A percentile compares a stretch with the other conserved stretches of the same genome.
phyloP scores from a whole-genome alignment of 1,284 basidiomycete species.

The Lignosus rhinocerotis region DNA sequence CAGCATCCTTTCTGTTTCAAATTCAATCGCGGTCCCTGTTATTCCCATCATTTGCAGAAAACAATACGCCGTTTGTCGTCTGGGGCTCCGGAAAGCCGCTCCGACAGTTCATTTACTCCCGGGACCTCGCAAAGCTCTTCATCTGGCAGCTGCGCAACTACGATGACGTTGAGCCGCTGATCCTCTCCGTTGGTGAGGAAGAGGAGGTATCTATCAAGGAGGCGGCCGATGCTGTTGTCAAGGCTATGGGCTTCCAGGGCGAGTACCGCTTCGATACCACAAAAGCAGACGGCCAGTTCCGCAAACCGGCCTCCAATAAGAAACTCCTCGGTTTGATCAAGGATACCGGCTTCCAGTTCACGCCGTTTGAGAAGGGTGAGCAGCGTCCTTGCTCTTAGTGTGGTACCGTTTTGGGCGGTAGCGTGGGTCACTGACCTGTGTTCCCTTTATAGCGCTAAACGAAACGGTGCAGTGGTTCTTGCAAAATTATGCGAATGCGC shows the following conservation, averaged over 20 bases:
- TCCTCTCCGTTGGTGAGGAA: slow-evolving; percentile 83
- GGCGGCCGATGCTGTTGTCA: slow-evolving; percentile 83
- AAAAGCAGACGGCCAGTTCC: slow-evolving; percentile 83
- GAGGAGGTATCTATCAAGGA: slow-evolving; percentile 89
- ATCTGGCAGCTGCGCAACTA: slow-evolving; percentile 91
- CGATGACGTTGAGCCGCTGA: slow-evolving; percentile 85
- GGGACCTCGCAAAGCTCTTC: slow-evolving; percentile 88
- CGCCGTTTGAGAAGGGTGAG: slow-evolving; percentile 78
- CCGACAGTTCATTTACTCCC: slow-evolving; percentile 93
- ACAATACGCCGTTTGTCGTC: slow-evolving; percentile 80
- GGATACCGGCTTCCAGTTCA: slow-evolving; percentile 70
- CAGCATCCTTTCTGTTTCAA: not conserved
- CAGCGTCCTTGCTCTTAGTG: slow-evolving; percentile 5
- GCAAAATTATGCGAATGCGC: slow-evolving; percentile 29
- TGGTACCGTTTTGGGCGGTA: not conserved
- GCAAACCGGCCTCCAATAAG: slow-evolving; percentile 91
- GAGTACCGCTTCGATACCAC: slow-evolving; percentile 72
- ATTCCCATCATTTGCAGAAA: slow-evolving; percentile 51
- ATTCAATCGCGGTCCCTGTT: not conserved
- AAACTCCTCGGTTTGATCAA: slow-evolving; percentile 73
- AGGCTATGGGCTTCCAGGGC: slow-evolving; percentile 73
- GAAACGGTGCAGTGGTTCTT: slow-evolving; percentile 32
- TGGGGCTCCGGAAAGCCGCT: slow-evolving; percentile 84
- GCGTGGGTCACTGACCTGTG: not conserved
- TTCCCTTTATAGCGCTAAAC: slow-evolving; percentile 23